Evolutionary conservation across 1,284 basidiomycete genomes (phyloP).

Genomic region (Coriolopsis trogii): DNA sequence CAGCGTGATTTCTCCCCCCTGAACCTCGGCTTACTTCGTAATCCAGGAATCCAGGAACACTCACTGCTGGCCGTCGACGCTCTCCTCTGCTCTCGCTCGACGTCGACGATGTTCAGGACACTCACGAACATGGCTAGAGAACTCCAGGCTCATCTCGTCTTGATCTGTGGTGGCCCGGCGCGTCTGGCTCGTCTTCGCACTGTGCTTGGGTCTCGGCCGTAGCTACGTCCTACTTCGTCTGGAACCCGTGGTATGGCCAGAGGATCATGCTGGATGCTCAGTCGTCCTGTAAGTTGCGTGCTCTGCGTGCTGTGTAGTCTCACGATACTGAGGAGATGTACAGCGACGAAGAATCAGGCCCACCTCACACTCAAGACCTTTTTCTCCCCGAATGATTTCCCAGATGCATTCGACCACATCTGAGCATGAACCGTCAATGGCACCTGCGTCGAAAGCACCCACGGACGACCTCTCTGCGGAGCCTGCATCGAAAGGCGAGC

Average conservation of each 20-base stretch:
- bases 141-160: slow-evolving; percentile 47
- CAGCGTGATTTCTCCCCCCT: too few relatives aligned
- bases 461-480: too few relatives aligned
- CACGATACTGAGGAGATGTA: too few relatives aligned
- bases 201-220: slow-evolving; percentile 47
- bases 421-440: slow-evolving; percentile 17
- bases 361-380: slow-evolving; percentile 17
- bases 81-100: not conserved
- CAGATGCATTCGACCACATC: slow-evolving; percentile 10
- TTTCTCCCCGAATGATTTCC: slow-evolving; percentile 15
- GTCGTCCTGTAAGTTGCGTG: slow-evolving; percentile 22
- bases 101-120: slow-evolving; percentile 41
- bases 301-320: too few relatives aligned
- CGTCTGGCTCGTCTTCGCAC: slow-evolving; percentile 36
- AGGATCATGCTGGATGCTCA: slow-evolving; percentile 44
- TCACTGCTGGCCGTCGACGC: not conserved
- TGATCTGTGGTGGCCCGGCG: slow-evolving; percentile 23
- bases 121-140: slow-evolving; percentile 41
- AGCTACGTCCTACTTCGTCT: slow-evolving; percentile 47
- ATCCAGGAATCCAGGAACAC: too few relatives aligned
- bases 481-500: slow-evolving; percentile 23
- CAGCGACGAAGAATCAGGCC: slow-evolving; percentile 28
- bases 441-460: not conserved
- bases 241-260: slow-evolving; percentile 41
- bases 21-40: slow-evolving; percentile 13